These are phyloP conservation scores for Colletotrichum brevisporum DNA, from an alignment of 2,329 filamentous ascomycete genomes.

Conservation along the genomic window DNA sequence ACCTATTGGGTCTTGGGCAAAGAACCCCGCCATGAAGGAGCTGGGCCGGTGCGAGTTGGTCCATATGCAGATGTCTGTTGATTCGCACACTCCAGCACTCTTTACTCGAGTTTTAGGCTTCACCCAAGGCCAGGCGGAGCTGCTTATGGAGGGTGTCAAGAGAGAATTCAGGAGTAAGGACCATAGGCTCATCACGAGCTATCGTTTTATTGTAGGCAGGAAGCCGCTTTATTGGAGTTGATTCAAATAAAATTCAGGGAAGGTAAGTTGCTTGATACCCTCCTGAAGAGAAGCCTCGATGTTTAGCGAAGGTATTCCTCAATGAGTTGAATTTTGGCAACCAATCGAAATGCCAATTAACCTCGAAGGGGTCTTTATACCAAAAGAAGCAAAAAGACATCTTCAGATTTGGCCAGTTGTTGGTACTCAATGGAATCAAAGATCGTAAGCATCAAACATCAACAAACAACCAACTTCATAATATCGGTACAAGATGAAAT, in stretches of 20 bases:
- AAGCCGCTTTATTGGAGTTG: constrained; percentile 33
- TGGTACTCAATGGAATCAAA: no score
- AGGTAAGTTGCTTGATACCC: no score
- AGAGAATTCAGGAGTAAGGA: constrained; percentile 53
- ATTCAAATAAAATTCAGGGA: not conserved
- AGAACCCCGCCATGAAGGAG: constrained; percentile 53
- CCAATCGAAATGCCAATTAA: no score
- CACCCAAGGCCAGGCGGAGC: constrained; percentile 55
- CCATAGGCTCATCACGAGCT: constrained; percentile 51
- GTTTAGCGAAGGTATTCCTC: no score
- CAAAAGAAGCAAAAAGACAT: no score
- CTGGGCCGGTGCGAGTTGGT: constrained; percentile 53
- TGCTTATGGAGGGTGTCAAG: constrained; percentile 59
- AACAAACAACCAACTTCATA: no score
- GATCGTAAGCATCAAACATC: no score
- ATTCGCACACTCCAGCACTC: constrained; percentile 57
- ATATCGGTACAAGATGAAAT: no score
- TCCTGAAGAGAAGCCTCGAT: no score
- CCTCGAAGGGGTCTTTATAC: no score
- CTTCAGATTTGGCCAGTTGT: no score
- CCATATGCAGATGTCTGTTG: constrained; percentile 60
- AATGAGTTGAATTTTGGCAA: no score
- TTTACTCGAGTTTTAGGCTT: constrained; percentile 56
- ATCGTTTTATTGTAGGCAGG: constrained; percentile 51
- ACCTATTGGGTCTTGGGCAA: constrained; percentile 56